A percentile compares a stretch with the other conserved stretches of the same genome.
Conservation (phyloP, 1,139 yeast species). For the Yamadazyma sp. region DNA sequence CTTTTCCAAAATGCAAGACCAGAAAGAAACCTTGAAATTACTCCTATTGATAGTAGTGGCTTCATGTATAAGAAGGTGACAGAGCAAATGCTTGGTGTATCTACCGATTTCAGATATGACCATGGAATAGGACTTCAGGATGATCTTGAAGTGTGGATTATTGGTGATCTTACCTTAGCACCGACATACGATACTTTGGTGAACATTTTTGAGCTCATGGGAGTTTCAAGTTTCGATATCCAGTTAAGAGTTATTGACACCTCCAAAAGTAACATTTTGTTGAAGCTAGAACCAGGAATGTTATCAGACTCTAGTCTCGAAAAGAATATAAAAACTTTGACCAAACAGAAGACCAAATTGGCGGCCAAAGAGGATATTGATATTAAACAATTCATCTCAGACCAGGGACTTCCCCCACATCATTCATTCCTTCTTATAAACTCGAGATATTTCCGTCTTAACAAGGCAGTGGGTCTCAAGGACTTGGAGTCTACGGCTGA, state of each 20-base stretch:
- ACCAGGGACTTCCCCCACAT: constrained; percentile 25
- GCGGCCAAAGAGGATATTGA: constrained; percentile 3
- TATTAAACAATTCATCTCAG: constrained; percentile 7
- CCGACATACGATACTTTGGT: constrained; percentile 42
- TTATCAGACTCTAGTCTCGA: constrained; percentile 19
- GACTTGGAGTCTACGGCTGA: constrained; percentile 31
- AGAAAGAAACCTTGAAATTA: constrained; percentile 32
- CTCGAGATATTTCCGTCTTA: constrained; percentile 41
- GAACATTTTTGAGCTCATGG: constrained; percentile 30
- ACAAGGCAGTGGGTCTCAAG: constrained; percentile 16
- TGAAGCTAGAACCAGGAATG: constrained; percentile 10
- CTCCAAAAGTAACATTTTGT: constrained; percentile 8
- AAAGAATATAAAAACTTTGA: constrained; percentile 11
- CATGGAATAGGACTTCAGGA: constrained; percentile 13
- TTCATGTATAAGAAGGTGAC: constrained; percentile 35
- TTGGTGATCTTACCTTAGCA: constrained; percentile 51
- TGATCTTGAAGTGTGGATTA: constrained; percentile 48
- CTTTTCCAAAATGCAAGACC: constrained; percentile 34
- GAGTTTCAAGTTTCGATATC: constrained; percentile 25
- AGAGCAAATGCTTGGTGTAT: constrained; percentile 25
- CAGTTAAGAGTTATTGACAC: constrained; percentile 34
- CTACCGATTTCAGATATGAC: constrained; percentile 19
- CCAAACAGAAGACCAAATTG: neutral
- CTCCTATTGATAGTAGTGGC: constrained; percentile 35
- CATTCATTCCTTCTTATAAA: constrained; percentile 39